Evolutionary conservation across 441 rosid species (phyloP), one percentile per base, ranked within the genome.

Genomic region (Gossypium lobatum): DNA sequence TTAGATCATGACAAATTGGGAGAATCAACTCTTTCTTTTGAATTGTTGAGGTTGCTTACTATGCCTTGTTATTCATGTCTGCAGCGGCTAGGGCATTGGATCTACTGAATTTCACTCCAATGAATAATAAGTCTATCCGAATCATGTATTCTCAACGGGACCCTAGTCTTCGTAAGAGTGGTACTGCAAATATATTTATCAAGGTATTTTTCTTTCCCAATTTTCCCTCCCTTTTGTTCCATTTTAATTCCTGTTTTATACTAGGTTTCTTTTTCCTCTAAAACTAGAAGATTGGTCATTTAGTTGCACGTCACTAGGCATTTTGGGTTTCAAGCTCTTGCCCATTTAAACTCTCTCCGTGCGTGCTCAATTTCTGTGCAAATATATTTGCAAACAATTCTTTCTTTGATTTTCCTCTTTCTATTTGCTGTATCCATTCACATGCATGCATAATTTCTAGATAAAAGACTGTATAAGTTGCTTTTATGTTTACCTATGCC

Each of bases 111-210:
- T 89, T 87, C 76, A 74, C 86, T 74, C 77, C 84, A 25, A 75
- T 87, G 8, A 87, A 86, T 73, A 83, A 80, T 64, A 89, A 82
- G 82, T 67, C 85, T 31, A 85, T 89, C 25, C 78, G 91, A 9
- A 75, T 89, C 77, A 88, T 89, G 94, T 87, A 86, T 72, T 89
- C 94, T 54, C 90, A 82, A 69, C 87, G 91, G 53, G 94, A 89
- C 78, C 94, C 94, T 50, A 88, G 84, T 83, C 76, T 81, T 46
- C 90, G 91, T 16, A 87, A 83, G 77, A 89, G 91, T 81, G 91
- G 93, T 54, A 70, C 84, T 61, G 93, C 84, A 17, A 89, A 89
- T 55, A 89, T 89, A 75, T 89, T 89, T 78, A 89, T 87, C 73
- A 87, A 89, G 91, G 93, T 89, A 89, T 25, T 64, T 4, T 1